Percentiles rank a stretch among this genome's conserved stretches.
Evolutionary conservation across 1,139 yeast species (phyloP).

Genomic region (Saccharomyces uvarum): DNA sequence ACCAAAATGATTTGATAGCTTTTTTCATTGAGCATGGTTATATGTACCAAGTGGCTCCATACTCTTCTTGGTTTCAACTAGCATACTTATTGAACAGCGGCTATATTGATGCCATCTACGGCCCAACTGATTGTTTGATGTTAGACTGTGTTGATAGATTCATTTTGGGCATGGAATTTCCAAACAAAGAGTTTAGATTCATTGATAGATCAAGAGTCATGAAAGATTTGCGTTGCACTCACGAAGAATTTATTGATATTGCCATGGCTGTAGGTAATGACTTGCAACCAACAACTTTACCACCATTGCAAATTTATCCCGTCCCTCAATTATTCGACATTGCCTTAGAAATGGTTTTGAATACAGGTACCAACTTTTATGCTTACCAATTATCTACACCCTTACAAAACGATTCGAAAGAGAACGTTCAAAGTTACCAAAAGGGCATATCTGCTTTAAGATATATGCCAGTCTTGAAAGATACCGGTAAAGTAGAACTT

Average conservation of each 20-base stretch:
- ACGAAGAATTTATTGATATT: slow-evolving; percentile 66
- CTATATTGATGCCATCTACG: slow-evolving; percentile 68
- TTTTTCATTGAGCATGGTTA: slow-evolving; percentile 51
- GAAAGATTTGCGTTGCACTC: slow-evolving; percentile 50
- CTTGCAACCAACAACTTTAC: slow-evolving; percentile 60
- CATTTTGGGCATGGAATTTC: slow-evolving; percentile 64
- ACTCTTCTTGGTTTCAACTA: slow-evolving; percentile 73
- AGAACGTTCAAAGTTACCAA: slow-evolving; percentile 37
- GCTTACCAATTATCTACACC: slow-evolving; percentile 29
- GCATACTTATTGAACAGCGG: slow-evolving; percentile 52
- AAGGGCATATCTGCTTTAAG: slow-evolving; percentile 47
- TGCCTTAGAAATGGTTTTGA: slow-evolving; percentile 39
- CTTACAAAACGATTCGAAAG: slow-evolving; percentile 15
- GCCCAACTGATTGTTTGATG: slow-evolving; percentile 73
- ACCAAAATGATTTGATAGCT: slow-evolving; percentile 49
- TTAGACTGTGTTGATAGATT: slow-evolving; percentile 58
- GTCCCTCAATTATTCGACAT: slow-evolving; percentile 33
- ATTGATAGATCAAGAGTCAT: slow-evolving; percentile 55
- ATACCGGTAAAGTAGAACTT: slow-evolving; percentile 62
- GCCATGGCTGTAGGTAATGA: slow-evolving; percentile 70
- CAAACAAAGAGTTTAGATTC: slow-evolving; percentile 51
- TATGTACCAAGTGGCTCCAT: slow-evolving; percentile 76
- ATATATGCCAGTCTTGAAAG: slow-evolving; percentile 63
- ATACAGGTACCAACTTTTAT: slow-evolving; percentile 41
- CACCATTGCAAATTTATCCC: slow-evolving; percentile 40